Percentiles rank a stretch among this genome's conserved stretches.
Evolutionary conservation across 2,329 filamentous ascomycete species (phyloP).

Genomic region (Talaromyces pinophilus): DNA sequence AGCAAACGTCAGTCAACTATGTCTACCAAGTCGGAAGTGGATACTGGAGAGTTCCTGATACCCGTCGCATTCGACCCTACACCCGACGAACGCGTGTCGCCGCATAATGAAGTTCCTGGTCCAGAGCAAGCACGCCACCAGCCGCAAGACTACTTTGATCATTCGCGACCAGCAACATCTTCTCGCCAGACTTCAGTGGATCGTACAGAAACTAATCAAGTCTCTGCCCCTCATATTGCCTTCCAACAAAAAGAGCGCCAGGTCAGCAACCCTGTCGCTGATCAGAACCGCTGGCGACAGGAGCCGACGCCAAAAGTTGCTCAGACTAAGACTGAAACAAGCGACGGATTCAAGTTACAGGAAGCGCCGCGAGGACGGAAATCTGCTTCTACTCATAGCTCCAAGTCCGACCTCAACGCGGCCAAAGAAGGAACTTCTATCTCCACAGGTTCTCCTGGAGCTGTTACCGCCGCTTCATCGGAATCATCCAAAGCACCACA

Average conservation of each 20-base stretch:
- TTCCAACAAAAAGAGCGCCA: slow-evolving; percentile 81
- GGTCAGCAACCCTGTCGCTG: slow-evolving; percentile 50
- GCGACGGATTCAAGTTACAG: slow-evolving; percentile 73
- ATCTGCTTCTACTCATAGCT: slow-evolving; percentile 39
- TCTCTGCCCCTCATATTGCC: slow-evolving; percentile 81
- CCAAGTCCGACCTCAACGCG: slow-evolving; percentile 18
- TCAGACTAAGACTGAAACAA: slow-evolving; percentile 24
- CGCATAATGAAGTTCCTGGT: slow-evolving; percentile 4
- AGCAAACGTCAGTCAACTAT: slow-evolving; percentile 74
- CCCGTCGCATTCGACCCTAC: slow-evolving; percentile 71
- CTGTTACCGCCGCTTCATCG: slow-evolving; percentile 15
- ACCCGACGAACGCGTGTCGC: slow-evolving; percentile 58
- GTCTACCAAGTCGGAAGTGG: slow-evolving; percentile 57
- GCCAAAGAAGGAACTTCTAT: slow-evolving; percentile 45
- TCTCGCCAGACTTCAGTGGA: slow-evolving; percentile 30
- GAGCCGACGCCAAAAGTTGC: slow-evolving; percentile 25
- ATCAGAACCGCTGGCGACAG: slow-evolving; percentile 33
- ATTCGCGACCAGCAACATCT: slow-evolving; percentile 29
- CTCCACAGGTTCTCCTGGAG: slow-evolving; percentile 36
- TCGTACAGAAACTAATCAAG: slow-evolving; percentile 37
- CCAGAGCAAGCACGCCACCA: slow-evolving; percentile 35
- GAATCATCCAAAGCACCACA: slow-evolving; percentile 37
- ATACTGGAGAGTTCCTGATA: slow-evolving; percentile 69
- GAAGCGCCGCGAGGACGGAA: slow-evolving; percentile 72
- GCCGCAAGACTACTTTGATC: slow-evolving; percentile 59